Conservation (phyloP, 2,329 filamentous ascomycete species). For the Exserohilum turcica region DNA sequence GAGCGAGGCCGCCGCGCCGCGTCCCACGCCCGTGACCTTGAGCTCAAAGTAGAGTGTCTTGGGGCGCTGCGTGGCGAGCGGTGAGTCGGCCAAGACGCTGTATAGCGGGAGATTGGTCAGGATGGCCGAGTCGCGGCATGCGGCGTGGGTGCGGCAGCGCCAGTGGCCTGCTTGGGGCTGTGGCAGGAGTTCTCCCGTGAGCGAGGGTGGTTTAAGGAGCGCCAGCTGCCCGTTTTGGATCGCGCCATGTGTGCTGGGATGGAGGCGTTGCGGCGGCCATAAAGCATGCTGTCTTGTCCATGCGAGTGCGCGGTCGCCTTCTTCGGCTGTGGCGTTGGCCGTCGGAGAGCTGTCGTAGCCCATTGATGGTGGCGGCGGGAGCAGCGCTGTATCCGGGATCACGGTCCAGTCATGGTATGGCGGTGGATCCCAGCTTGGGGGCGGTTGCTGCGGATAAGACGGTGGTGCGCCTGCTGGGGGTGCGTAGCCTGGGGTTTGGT, state of each 20-base stretch:
- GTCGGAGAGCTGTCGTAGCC: conserved; percentile 69
- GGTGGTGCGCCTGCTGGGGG: conserved; percentile 40
- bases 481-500: conserved; percentile 27
- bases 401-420: conserved; percentile 74
- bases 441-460: conserved; percentile 38
- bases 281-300: conserved; percentile 71
- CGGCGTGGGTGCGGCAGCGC: conserved; percentile 52
- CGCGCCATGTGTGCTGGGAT: conserved; percentile 54
- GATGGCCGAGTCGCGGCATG: conserved; percentile 64
- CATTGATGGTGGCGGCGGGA: conserved; percentile 73
- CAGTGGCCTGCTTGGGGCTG: conserved; percentile 53
- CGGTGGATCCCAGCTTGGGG: conserved; percentile 53
- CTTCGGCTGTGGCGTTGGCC: conserved; percentile 69
- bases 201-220: conserved; percentile 39
- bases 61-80: conserved; percentile 57
- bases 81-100: conserved; percentile 62
- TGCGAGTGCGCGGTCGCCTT: conserved; percentile 66
- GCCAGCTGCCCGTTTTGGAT: conserved; percentile 59
- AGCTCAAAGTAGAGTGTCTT: conserved; percentile 76
- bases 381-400: conserved; percentile 72
- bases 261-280: conserved; percentile 58
- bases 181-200: conserved; percentile 48
- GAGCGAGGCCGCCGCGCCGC: conserved; percentile 23
- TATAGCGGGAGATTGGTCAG: conserved; percentile 73
- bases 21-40: conserved; percentile 56